Base-by-base conservation (phyloP, 169 alveolate species). In the Cryptosporidium sp. region DNA sequence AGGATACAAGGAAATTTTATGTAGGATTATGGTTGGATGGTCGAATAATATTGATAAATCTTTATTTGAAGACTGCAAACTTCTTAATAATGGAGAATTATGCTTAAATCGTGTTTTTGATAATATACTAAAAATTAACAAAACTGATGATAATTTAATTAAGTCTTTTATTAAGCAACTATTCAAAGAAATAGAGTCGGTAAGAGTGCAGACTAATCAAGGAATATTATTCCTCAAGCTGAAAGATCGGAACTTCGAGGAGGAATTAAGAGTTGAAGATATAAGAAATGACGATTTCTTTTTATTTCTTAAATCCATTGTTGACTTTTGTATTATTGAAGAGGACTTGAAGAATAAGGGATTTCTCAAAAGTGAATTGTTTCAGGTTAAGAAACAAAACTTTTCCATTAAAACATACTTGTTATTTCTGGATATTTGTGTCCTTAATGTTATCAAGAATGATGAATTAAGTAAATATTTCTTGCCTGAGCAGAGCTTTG, bases 1-100 rank as follows among this genome's bases (percentile, higher is more conserved):
- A 73, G 86, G 86, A 14, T 73, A 73, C 18, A 37, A 69, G 14
- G 53, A 73, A 10, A 18, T 52, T 33, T 48, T 73, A 8, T 73
- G 86, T 39, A 56, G 9, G 14, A 33, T 73, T 33, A 53, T 73
- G 26, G 45, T 37, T 26, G 60, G 35, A 56, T 56, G 67, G 67
- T 6, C 67, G 12, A 10, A 1, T 2, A 56, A 0, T 16, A n/a
- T 16, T 10, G 72, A 33, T 29, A 31, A 37, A 4, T 48, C 21
- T 48, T 9, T 48, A 48, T 48, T 48, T 48, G 21, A 48, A 48
- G 7, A 2, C 18, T 2, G 12, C 5, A 35, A 18, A n/a, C n/a
- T n/a, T 33, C 53, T 65, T 31, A 10, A 26, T 37, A 6, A 29
- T 7, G 26, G 7, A n/a, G 48, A 65, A 14, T 37, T n/a, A 29